Evolutionary conservation across 1,284 basidiomycete species (phyloP).

Genomic region (Bondarzewia mesenterica): DNA sequence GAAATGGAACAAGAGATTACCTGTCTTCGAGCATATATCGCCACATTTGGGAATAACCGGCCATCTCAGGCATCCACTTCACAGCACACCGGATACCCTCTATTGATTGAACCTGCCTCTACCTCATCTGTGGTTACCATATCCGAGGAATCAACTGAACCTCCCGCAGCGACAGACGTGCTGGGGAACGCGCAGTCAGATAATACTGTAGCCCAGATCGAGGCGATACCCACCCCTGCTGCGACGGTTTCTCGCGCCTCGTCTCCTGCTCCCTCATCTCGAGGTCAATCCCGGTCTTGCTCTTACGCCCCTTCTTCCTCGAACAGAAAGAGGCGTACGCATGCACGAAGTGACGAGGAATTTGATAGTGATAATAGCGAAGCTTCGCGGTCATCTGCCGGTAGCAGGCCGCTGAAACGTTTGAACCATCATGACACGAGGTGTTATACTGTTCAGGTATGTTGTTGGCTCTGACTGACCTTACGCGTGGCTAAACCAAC

Average conservation of each 20-base stretch:
- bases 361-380: slow-evolving; percentile 24
- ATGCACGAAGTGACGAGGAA: slow-evolving; percentile 25
- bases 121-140: not conserved
- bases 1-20: slow-evolving; percentile 54
- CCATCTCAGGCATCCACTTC: not conserved
- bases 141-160: not conserved
- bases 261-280: slow-evolving; percentile 18
- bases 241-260: not conserved
- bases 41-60: slow-evolving; percentile 6
- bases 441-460: slow-evolving; percentile 58
- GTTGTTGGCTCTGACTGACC: slow-evolving; percentile 12
- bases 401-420: slow-evolving; percentile 31
- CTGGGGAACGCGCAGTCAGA: not conserved
- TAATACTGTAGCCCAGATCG: too few species aligned
- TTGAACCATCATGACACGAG: slow-evolving; percentile 52
- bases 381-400: slow-evolving; percentile 17
- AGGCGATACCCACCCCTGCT: not conserved
- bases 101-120: not conserved
- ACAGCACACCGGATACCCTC: not conserved
- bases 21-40: slow-evolving; percentile 36
- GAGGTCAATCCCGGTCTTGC: slow-evolving; percentile 13
- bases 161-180: too few species aligned
- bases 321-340: slow-evolving; percentile 24
- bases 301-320: not conserved
- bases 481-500: not conserved